phyloP scores from a whole-genome alignment of 1,139 yeast genomes.

The Kurtzmaniella quercitrusa region DNA sequence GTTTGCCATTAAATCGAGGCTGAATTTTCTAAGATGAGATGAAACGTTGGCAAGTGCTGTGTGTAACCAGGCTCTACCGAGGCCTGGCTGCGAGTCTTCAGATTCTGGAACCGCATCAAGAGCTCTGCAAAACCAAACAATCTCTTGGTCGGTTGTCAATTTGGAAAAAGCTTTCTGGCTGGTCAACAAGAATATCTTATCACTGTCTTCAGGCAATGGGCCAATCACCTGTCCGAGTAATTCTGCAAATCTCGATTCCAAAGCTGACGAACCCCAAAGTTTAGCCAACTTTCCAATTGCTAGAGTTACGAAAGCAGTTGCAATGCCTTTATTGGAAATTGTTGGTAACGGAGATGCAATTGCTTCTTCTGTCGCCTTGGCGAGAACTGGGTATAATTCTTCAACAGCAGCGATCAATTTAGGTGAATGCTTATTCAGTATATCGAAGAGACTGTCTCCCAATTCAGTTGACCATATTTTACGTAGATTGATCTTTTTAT shows the following conservation, averaged over 20 bases:
- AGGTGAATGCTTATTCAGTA: background rate
- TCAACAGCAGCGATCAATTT: conserved; percentile 11
- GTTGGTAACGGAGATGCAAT: conserved; percentile 47
- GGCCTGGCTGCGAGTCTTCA: conserved; percentile 9
- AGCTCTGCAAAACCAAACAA: conserved; percentile 50
- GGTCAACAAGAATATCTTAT: conserved; percentile 42
- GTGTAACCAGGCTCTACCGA: conserved; percentile 36
- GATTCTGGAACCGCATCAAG: conserved; percentile 20
- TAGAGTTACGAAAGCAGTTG: conserved; percentile 42
- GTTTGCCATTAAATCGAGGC: background rate
- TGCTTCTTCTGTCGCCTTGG: conserved; percentile 39
- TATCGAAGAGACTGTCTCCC: conserved; percentile 24
- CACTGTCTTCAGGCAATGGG: conserved; percentile 27
- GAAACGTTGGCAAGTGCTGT: background rate
- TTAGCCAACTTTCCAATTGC: conserved; percentile 7
- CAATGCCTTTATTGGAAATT: conserved; percentile 45
- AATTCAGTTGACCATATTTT: conserved; percentile 64
- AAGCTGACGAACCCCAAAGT: background rate
- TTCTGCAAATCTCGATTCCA: background rate
- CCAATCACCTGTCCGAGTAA: conserved; percentile 3
- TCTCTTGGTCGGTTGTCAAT: conserved; percentile 39
- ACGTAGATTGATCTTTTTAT: conserved; percentile 59
- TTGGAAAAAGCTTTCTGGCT: conserved; percentile 49
- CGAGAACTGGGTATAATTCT: conserved; percentile 26
- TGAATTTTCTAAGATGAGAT: background rate